These are phyloP conservation scores for Capronia epimyces DNA, from an alignment of 2,329 filamentous ascomycete species.

Conservation along the genomic window DNA sequence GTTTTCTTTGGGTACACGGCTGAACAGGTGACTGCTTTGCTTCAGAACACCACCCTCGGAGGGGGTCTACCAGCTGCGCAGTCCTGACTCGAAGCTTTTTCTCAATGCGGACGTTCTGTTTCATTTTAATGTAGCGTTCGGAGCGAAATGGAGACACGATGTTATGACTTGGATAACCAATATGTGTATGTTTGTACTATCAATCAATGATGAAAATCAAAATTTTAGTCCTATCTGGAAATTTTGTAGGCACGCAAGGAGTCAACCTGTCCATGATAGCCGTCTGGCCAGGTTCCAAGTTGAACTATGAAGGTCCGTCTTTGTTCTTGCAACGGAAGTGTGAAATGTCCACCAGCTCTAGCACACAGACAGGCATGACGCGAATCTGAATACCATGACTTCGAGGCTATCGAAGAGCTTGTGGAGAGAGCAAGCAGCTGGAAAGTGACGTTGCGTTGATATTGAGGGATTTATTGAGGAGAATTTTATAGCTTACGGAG, in stretches of 20 bases:
- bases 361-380: constrained; percentile 23
- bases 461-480: not conserved
- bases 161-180: constrained; percentile 8
- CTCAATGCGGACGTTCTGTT: not conserved
- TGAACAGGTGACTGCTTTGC: constrained; percentile 71
- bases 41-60: constrained; percentile 45
- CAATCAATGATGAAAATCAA: not conserved
- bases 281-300: constrained; percentile 18
- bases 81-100: not conserved
- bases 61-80: constrained; percentile 1
- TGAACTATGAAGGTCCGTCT: constrained; percentile 30
- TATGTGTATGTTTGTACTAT: constrained; percentile 4
- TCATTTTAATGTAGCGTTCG: constrained; percentile 20
- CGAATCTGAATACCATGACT: constrained; percentile 23
- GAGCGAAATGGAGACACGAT: constrained; percentile 17
- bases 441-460: constrained; percentile 28
- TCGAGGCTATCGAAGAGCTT: constrained; percentile 26
- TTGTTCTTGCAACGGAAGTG: constrained; percentile 27
- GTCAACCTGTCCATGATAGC: constrained; percentile 26
- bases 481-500: not conserved
- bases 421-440: constrained; percentile 28
- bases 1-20: constrained; percentile 89
- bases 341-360: constrained; percentile 28
- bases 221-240: not conserved
- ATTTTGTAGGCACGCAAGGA: constrained; percentile 29